Base-by-base conservation (phyloP, 768 basidiomycete genomes). In the Mrakia gelida region DNA sequence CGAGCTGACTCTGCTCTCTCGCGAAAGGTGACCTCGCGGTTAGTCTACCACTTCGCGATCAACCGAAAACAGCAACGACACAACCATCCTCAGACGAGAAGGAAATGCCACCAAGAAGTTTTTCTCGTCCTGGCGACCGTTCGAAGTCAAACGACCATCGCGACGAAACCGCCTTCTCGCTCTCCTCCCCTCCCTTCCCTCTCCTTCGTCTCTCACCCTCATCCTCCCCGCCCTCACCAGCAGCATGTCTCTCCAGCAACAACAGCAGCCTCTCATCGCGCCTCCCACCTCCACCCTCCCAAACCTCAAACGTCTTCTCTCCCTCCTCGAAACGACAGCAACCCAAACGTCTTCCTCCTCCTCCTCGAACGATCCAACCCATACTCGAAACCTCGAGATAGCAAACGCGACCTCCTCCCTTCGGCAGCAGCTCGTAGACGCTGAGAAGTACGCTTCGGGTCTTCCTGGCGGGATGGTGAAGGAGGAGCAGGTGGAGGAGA, bases 401-500 rank as follows among this genome's bases (percentile, higher is more conserved):
- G 67, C 67, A 45, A 18, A 4, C 3, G 67, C 67, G 0, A 70
- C 67, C 1, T 38, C 67, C 13, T 41, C 26, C 23, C 38, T 70
- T n/a, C 15, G 34, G 0, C 34, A n/a, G 34, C 73, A 73, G 23
- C 30, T 59, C 30, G 32, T 23, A 1, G 56, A 73, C 5, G 73
- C 73, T 9, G 34, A 59, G 18, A 43, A 34, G 11, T 73, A 56
- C 28, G 73, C 73, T 0, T 16, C 2, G 41, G 38, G 21, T 26
- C 41, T 73, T 28, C 73, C 73, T 23, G 73, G 73, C 0, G 73
- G 73, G 41, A 18, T n/a, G 34, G 73, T 73, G 9, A 62, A 32
- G 28, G 73, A 73, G 52, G 73, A 59, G 21, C 32, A 73, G 30
- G 30, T 73, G 5, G 54, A 73, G 32, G 73, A 73, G 38, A 56